phyloP scores from a whole-genome alignment of 495 filamentous ascomycete species.

The Hypoxylon cercidicola region DNA sequence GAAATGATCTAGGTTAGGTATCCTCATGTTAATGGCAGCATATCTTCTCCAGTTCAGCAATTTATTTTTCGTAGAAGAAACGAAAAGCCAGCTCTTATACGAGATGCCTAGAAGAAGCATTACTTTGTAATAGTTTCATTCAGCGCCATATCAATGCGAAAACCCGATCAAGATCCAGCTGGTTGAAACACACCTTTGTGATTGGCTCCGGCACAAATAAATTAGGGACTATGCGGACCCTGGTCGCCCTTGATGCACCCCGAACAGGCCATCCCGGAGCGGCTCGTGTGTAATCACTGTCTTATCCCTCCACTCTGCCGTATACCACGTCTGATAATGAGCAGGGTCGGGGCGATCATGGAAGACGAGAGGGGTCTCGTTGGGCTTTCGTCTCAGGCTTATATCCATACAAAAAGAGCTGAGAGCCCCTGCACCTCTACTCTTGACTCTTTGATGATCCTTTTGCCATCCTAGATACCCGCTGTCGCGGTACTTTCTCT shows the following conservation, averaged over 20 bases:
- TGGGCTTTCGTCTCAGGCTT: conserved; percentile 16
- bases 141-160: conserved; percentile 31
- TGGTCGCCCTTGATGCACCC: conserved; percentile 32
- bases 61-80: conserved; percentile 6
- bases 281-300: conserved; percentile 38
- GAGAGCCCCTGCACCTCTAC: conserved; percentile 27
- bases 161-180: conserved; percentile 24
- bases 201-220: conserved; percentile 35
- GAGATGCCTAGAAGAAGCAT: conserved; percentile 12
- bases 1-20: neutral
- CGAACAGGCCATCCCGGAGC: conserved; percentile 29
- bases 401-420: conserved; percentile 38
- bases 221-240: conserved; percentile 39
- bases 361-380: conserved; percentile 16
- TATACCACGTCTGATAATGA: conserved; percentile 29
- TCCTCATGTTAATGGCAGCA: too few species aligned
- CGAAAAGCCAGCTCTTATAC: conserved; percentile 7
- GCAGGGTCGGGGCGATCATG: conserved; percentile 34
- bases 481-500: conserved; percentile 37
- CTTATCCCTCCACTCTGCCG: conserved; percentile 31
- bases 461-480: conserved; percentile 33
- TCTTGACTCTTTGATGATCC: conserved; percentile 35
- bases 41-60: too few species aligned
- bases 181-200: conserved; percentile 28
- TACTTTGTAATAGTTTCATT: conserved; percentile 17